A percentile compares a stretch with the other conserved stretches of the same genome.
phyloP scores from a whole-genome alignment of 306 rosid genomes.

The Malus fusca region DNA sequence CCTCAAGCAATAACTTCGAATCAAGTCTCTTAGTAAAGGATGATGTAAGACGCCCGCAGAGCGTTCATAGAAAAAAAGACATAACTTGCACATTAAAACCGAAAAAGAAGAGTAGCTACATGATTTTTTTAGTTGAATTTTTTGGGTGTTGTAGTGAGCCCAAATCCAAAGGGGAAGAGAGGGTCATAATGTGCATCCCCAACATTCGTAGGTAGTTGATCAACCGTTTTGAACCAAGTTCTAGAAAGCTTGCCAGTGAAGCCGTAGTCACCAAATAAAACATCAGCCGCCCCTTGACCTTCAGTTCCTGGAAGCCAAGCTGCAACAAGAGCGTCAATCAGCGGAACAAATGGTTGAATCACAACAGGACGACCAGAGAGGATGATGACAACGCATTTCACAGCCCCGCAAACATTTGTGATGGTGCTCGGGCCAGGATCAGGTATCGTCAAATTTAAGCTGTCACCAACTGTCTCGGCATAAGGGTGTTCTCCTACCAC shows the following conservation, averaged over 20 bases:
- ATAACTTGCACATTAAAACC: too few relatives aligned
- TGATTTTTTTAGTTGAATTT: neutral
- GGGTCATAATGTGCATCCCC: slow-evolving; percentile 37
- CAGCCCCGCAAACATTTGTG: slow-evolving; percentile 24
- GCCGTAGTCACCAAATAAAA: slow-evolving; percentile 31
- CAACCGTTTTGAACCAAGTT: slow-evolving; percentile 39
- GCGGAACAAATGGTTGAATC: slow-evolving; percentile 15
- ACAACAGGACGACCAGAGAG: slow-evolving; percentile 32
- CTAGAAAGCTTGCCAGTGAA: slow-evolving; percentile 33
- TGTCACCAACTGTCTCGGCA: slow-evolving; percentile 37
- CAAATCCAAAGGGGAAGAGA: slow-evolving; percentile 35
- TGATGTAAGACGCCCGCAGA: too few relatives aligned
- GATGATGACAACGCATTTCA: slow-evolving; percentile 30
- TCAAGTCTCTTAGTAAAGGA: too few relatives aligned
- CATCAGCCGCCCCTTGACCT: slow-evolving; percentile 36
- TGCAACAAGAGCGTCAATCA: slow-evolving; percentile 29
- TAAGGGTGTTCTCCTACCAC: slow-evolving; percentile 36
- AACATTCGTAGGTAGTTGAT: slow-evolving; percentile 34
- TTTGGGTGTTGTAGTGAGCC: slow-evolving; percentile 22
- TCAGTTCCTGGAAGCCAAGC: slow-evolving; percentile 45
- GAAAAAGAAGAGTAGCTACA: too few relatives aligned
- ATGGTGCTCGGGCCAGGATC: slow-evolving; percentile 17
- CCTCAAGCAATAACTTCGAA: too few relatives aligned
- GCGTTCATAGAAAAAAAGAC: too few relatives aligned
- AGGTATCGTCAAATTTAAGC: slow-evolving; percentile 23